Evolutionary conservation across 805 yeast species (phyloP).

Genomic region (Suhomyces sp.): DNA sequence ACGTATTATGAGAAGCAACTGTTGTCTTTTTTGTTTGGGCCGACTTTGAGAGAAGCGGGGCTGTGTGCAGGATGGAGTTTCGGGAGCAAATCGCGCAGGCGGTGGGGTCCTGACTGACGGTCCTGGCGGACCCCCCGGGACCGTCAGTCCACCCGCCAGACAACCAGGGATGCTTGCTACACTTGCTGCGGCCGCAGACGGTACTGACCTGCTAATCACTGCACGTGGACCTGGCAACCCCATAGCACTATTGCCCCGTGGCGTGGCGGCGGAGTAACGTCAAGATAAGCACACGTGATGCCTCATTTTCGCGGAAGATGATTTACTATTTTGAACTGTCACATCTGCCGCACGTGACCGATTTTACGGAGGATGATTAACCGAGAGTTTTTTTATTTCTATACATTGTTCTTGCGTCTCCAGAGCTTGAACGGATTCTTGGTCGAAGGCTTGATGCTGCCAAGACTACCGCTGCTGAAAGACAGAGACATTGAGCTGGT

Average conservation of each 20-base stretch:
- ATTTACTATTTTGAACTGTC: too few relatives aligned
- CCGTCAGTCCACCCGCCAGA: background rate
- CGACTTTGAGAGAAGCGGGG: background rate
- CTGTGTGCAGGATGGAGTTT: conserved; percentile 1
- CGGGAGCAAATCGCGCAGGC: background rate
- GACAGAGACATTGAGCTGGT: conserved; percentile 13
- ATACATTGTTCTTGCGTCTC: conserved; percentile 22
- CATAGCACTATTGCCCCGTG: background rate
- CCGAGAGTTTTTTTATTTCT: background rate
- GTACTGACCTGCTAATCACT: background rate
- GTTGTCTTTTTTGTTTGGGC: background rate
- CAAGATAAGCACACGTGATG: background rate
- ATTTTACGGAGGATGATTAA: background rate
- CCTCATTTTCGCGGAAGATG: background rate
- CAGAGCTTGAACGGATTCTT: conserved; percentile 42
- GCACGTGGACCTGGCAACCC: background rate
- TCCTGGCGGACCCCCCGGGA: background rate
- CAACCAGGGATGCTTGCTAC: background rate
- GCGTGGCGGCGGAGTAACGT: background rate
- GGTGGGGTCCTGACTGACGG: background rate
- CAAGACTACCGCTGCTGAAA: conserved; percentile 23
- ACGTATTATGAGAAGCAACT: background rate
- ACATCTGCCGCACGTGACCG: background rate
- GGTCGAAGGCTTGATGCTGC: conserved; percentile 17
- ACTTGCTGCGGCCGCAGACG: background rate